A percentile compares a stretch with the other conserved stretches of the same genome.
These are phyloP conservation scores for Geranomyces michiganensis DNA, from an alignment of 192 early-diverging fungal genomes.

Conservation along the genomic window DNA sequence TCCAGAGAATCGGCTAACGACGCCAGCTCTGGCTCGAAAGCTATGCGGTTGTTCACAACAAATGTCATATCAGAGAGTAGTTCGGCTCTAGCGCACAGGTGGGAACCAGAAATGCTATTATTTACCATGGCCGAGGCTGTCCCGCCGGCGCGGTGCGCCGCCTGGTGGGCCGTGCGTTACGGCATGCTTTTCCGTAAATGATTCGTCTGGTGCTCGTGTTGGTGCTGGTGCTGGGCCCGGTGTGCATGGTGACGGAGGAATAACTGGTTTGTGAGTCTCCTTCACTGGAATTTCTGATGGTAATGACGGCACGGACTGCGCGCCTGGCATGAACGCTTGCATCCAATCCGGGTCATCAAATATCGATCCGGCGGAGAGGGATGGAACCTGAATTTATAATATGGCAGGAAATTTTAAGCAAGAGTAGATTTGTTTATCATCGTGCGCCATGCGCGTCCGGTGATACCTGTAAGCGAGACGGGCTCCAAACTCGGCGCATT, in stretches of 20 bases:
- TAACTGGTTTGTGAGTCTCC: neutral
- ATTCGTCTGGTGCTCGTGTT: too few relatives aligned
- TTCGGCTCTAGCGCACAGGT: too few relatives aligned
- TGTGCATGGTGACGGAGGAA: neutral
- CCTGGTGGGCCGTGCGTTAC: too few relatives aligned
- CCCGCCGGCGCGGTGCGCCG: constrained; percentile 8
- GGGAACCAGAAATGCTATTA: too few relatives aligned
- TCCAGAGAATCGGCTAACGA: constrained; percentile 21
- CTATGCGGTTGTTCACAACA: too few relatives aligned
- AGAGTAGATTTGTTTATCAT: too few relatives aligned
- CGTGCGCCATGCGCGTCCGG: too few relatives aligned
- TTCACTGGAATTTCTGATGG: neutral
- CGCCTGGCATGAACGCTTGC: constrained; percentile 9
- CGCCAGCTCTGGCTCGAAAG: constrained; percentile 18
- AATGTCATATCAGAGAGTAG: too few relatives aligned
- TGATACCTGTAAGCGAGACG: constrained; percentile 18
- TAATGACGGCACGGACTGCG: neutral
- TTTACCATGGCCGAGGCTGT: neutral
- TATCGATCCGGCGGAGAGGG: constrained; percentile 14
- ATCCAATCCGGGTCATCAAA: constrained; percentile 33
- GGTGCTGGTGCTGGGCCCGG: neutral
- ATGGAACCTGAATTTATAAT: constrained; percentile 16
- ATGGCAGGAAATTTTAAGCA: neutral
- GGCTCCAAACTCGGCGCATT: constrained; percentile 21
- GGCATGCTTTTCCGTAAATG: too few relatives aligned